These are phyloP conservation scores for Raphanus hybrid DNA, from an alignment of 441 rosid genomes.

Conservation along the genomic window DNA sequence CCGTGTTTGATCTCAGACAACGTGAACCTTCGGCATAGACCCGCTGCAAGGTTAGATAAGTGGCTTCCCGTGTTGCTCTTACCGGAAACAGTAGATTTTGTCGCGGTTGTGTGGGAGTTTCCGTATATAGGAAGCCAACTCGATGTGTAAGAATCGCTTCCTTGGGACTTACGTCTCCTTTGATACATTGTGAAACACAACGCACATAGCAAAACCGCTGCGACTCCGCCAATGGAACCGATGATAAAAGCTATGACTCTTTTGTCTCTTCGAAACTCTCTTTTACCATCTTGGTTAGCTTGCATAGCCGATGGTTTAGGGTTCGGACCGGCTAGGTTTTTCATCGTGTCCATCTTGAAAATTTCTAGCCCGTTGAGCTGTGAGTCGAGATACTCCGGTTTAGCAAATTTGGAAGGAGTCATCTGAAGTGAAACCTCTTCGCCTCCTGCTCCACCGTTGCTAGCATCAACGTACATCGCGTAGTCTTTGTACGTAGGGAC, in stretches of 20 bases:
- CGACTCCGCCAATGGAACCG: constrained; percentile 50
- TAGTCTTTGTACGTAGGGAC: constrained; percentile 56
- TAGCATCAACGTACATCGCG: constrained; percentile 43
- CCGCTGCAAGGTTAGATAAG: constrained; percentile 53
- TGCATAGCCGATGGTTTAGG: constrained; percentile 58
- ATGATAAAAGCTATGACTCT: constrained; percentile 37
- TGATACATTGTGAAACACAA: constrained; percentile 43
- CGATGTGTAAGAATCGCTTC: constrained; percentile 31
- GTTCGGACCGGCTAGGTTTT: constrained; percentile 59
- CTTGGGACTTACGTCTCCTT: constrained; percentile 36
- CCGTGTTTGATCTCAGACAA: constrained; percentile 54
- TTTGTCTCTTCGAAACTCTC: constrained; percentile 11
- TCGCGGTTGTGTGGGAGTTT: constrained; percentile 47
- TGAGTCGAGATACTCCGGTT: constrained; percentile 47
- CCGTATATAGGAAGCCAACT: constrained; percentile 58
- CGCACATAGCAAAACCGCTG: constrained; percentile 42
- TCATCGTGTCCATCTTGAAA: constrained; percentile 52
- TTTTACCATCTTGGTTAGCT: constrained; percentile 41
- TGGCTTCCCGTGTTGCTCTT: constrained; percentile 48
- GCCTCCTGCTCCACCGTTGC: constrained; percentile 33
- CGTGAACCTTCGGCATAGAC: constrained; percentile 64
- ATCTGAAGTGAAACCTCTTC: constrained; percentile 50
- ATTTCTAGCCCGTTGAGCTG: constrained; percentile 65
- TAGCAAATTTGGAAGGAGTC: constrained; percentile 45
- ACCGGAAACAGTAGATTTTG: constrained; percentile 47